phyloP scores from a whole-genome alignment of 306 rosid species.

The Abrus pulchellus region DNA sequence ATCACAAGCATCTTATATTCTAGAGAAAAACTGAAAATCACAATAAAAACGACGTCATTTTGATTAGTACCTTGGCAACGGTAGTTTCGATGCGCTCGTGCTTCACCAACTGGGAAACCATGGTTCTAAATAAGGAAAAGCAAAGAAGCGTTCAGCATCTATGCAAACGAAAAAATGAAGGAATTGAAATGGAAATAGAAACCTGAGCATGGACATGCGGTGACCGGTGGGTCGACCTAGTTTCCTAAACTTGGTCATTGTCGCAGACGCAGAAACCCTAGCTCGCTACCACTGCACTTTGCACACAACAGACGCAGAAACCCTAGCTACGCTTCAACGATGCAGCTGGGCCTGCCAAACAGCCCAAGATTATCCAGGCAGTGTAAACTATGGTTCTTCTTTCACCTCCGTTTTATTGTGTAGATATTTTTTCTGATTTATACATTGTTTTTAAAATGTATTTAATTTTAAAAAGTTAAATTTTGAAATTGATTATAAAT shows the following conservation, averaged over 20 bases:
- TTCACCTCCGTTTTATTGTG: too few species aligned
- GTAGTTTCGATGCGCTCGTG: conserved; percentile 99
- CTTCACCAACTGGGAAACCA: conserved; percentile 97
- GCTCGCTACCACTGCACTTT: not conserved
- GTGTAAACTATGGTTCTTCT: too few species aligned
- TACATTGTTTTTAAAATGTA: too few species aligned
- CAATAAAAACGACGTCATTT: not conserved
- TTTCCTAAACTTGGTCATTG: conserved; percentile 93
- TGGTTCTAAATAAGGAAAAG: conserved; percentile 62
- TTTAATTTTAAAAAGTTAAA: too few species aligned
- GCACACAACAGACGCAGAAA: not conserved
- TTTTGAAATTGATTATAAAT: too few species aligned
- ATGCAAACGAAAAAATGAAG: not conserved
- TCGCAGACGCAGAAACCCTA: conserved; percentile 40
- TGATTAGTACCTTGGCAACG: conserved; percentile 70
- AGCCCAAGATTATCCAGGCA: not conserved
- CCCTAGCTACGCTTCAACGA: not conserved
- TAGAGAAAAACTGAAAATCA: not conserved
- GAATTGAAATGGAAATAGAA: not conserved
- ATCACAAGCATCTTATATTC: conserved; percentile 5
- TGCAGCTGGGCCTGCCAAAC: not conserved
- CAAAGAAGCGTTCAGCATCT: not conserved
- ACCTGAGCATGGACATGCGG: conserved; percentile 95
- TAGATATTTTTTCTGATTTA: too few species aligned
- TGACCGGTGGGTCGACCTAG: conserved; percentile 76